Evolutionary conservation across 176 grass and related monocot genomes (phyloP).

Genomic region (Oryza glumipatula): DNA sequence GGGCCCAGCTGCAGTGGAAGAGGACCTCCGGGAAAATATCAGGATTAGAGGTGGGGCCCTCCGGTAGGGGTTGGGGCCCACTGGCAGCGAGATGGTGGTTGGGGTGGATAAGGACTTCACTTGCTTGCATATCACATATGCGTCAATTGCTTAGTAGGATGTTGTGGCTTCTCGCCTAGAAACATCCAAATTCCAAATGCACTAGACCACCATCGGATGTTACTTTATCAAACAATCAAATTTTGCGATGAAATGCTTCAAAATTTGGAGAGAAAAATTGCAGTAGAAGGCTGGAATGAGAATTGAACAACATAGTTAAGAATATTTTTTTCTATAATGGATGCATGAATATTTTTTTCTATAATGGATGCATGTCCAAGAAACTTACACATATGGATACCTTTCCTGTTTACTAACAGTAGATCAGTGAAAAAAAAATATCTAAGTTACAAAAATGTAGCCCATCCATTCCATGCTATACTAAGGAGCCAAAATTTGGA

Average conservation of each 20-base stretch:
- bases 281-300: neutral
- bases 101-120: neutral
- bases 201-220: too few species aligned
- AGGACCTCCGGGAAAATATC: constrained; percentile 21
- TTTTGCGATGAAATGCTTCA: neutral
- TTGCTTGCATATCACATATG: neutral
- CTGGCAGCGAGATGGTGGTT: constrained; percentile 1
- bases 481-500: constrained; percentile 33
- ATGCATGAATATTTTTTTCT: neutral
- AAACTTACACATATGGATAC: constrained; percentile 22
- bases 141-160: neutral
- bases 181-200: neutral
- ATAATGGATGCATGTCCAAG: constrained; percentile 9
- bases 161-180: constrained; percentile 1
- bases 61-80: neutral
- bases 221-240: too few species aligned
- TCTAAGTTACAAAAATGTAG: neutral
- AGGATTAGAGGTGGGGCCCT: neutral
- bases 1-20: constrained; percentile 8
- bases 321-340: neutral
- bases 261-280: neutral
- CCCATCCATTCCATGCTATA: neutral
- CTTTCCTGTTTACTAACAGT: neutral
- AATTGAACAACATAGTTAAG: neutral
- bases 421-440: neutral